Evolutionary conservation across 768 basidiomycete genomes (phyloP), one percentile per base, ranked within the genome.

Genomic region (Chalciporus chontae): DNA sequence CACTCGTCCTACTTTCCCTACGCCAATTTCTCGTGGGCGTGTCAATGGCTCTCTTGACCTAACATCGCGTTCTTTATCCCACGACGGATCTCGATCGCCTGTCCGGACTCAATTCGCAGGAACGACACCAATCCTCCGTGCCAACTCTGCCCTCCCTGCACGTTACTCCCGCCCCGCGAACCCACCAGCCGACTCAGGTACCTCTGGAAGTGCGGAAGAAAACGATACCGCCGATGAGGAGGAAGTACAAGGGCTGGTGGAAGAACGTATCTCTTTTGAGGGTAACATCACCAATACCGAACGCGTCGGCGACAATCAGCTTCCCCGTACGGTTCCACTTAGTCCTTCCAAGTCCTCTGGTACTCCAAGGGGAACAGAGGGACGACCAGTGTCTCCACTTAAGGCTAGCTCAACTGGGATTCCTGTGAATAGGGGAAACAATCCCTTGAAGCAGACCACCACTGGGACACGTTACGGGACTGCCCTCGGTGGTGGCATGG

Each of bases 401-500:
- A 67, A 68, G 13, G 52, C 24, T 32, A 53, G 39, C 21, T 61
- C 64, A 18, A 67, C 66, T 10, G 63, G 65, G 8, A 8, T 38
- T 17, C 34, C 47, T 42, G 24, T 52, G 9, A 41, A 19, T n/a
- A 53, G 46, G 32, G 56, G 38, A 3, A 52, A 47, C 9, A 41
- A 42, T 24, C 66, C 77, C 1, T 52, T 81, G 50, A 63, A 62
- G 15, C 69, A 77, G 38, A 77, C 71, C 1, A 51, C 70, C 23
- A 87, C 86, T 3, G 87, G 87, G 23, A 83, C 82, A 15, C 74
- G 84, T 23, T 87, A 87, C 58, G 85, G 86, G 10, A 68, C 71
- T 14, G 83, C 79, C 0, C 69, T 86, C 9, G 66, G 70, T 7
- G 71, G 72, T 26, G 72, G 72, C 5, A 70, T 72, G 11, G 67